phyloP scores from a whole-genome alignment of 352 stramenopile genomes.

The Phytophthora quininea region DNA sequence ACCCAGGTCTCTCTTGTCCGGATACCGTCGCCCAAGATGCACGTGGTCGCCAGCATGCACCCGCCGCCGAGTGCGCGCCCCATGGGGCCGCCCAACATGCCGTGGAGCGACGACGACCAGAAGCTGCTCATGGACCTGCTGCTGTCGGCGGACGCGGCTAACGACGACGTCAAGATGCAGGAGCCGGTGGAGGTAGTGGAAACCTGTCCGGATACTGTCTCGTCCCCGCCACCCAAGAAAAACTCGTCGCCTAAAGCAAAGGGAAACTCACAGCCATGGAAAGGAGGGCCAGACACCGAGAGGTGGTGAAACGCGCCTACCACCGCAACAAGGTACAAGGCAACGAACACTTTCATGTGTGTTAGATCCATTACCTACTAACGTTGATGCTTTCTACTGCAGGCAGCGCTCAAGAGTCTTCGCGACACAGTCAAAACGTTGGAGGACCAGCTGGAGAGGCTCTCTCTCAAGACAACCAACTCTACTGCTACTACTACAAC shows the following conservation, averaged over 20 bases:
- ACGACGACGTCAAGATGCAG: constrained; percentile 15
- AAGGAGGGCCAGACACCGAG: constrained; percentile 62
- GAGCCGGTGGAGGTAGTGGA: constrained; percentile 8
- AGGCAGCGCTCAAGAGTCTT: constrained; percentile 60
- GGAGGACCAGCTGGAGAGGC: constrained; percentile 51
- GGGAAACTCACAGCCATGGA: constrained; percentile 54
- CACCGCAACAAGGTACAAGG: constrained; percentile 70
- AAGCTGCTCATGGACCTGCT: constrained; percentile 41
- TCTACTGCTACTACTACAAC: not conserved
- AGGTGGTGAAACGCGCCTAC: constrained; percentile 79
- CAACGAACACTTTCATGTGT: not conserved
- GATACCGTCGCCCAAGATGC: constrained; percentile 10
- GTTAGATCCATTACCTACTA: constrained; percentile 14
- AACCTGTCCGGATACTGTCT: not conserved
- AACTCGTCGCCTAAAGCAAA: constrained; percentile 10
- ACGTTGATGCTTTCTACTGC: not conserved
- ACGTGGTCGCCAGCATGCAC: constrained; percentile 25
- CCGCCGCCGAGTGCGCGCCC: not conserved
- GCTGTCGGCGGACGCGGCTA: constrained; percentile 9
- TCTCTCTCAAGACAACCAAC: constrained; percentile 32
- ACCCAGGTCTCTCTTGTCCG: too few relatives aligned
- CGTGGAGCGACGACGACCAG: constrained; percentile 46
- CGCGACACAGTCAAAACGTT: constrained; percentile 60
- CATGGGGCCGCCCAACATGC: not conserved
- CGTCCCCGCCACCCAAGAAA: not conserved